Base-by-base conservation (phyloP, 2,329 filamentous ascomycete species). In the Pyrenochaeta sp. region DNA sequence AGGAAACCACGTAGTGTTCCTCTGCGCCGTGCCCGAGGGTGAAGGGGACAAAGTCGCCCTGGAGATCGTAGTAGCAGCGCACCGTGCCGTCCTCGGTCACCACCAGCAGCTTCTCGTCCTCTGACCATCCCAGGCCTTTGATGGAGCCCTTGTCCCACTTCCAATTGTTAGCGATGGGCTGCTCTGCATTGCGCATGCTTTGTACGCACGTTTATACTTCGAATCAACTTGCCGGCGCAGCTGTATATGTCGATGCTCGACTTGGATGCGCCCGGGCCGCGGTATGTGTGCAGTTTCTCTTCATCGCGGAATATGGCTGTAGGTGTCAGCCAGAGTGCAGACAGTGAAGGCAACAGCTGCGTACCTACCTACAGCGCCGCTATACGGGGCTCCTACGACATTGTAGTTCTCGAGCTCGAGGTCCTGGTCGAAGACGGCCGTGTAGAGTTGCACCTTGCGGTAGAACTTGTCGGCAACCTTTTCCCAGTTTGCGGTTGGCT, bases 341-440 rank as follows among this genome's bases (percentile, higher is more conserved):
- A n/a, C n/a, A n/a, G n/a, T n/a, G 35, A 29, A 40, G 20, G 35
- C 36, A 41, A 44, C 39, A 51, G n/a, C n/a, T n/a, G n/a, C 49
- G 41, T 61, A 61, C 60, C 54, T 84, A 96, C 92, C 92, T 77
- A 97, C 80, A 68, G 94, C 92, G 64, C 94, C 94, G 63, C 89
- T 91, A 72, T 94, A 96, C 17, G 91, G 91, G 69, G 94, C 95
- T 66, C 92, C 94, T 44, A 87, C 86, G 65, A 96, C 86, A 63
- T 93, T 81, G 76, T 95, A 96, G 77, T 94, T 95, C 77, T 96
- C 92, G 58, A 99, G 83, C 75, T 99, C 92, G 51, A 96, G 80
- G 68, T 96, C 91, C 67, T 89, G 84, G 73, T 96, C 91, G 72
- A 97, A 99, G 55, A 97, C 83, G 56, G 86, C 88, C 49, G 91